Evolutionary conservation across 441 rosid species (phyloP).

Genomic region (Erodium chrysanthum): DNA sequence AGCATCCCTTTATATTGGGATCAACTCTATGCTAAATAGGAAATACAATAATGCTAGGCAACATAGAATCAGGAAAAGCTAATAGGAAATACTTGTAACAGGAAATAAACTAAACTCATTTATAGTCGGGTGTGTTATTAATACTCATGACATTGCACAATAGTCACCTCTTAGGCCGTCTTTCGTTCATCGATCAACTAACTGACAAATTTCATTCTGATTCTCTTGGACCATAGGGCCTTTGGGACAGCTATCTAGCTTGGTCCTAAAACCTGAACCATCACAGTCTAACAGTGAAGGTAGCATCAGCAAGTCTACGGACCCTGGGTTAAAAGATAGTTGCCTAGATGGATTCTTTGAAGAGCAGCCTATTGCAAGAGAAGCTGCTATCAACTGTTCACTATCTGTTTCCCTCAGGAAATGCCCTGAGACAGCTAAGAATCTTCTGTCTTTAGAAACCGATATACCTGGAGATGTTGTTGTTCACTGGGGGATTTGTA

Average conservation of each 20-base stretch:
- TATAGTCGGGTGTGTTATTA: neutral
- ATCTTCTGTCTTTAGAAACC: conserved; percentile 54
- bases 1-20: too few species aligned
- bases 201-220: conserved; percentile 16
- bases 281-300: conserved; percentile 28
- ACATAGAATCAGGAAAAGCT: too few species aligned
- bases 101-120: too few species aligned
- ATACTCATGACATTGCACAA: neutral
- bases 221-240: conserved; percentile 36
- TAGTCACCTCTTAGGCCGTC: neutral
- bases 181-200: conserved; percentile 3
- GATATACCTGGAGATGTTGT: conserved; percentile 73
- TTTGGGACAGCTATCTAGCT: conserved; percentile 41
- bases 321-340: conserved; percentile 30
- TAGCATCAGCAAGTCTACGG: conserved; percentile 23
- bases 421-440: conserved; percentile 53
- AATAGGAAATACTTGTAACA: too few species aligned
- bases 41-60: too few species aligned
- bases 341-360: conserved; percentile 52
- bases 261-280: conserved; percentile 37
- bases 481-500: conserved; percentile 98
- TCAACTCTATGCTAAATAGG: too few species aligned
- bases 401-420: conserved; percentile 51
- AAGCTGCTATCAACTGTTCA: conserved; percentile 34
- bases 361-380: conserved; percentile 56